Base-by-base conservation (phyloP, 768 basidiomycete species). In the Boletellus ananiceps region DNA sequence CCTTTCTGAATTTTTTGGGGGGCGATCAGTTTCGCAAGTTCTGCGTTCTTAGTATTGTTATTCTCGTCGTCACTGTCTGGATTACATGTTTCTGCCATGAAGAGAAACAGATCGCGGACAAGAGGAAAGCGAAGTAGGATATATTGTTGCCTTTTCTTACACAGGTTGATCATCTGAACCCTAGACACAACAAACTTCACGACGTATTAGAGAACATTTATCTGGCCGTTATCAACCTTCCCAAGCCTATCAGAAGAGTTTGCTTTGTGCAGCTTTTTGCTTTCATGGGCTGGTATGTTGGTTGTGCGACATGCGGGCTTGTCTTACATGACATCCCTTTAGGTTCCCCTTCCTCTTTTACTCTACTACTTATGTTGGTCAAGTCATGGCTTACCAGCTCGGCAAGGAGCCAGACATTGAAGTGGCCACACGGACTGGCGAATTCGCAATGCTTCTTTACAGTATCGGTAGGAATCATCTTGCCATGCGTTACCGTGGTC, bases 311-410 rank as follows among this genome's bases (percentile, higher is more conserved):
- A 9, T 25, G 15, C 29, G 41, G 48, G 36, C 35, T 59, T 41
- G 44, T 58, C 18, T 45, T 23, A 63, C 19, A 29, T 8, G 16
- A 47, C 13, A 18, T 38, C 19, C 48, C 40, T 18, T 36, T 38
- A 87, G 88, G 91, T 97, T 97, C 62, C 94, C 94, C 1, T 97
- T 93, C 74, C 74, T 96, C 35, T 96, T 97, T 69, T 93, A 92
- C 59, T 80, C 89, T 14, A 97, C 94, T 8, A 94, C 93, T 1
- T 97, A 94, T 63, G 78, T 97, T 47, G 92, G 92, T 5, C 93
- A 96, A 70, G 75, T 96, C 16, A 93, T 97, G 92, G 92, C 92
- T 8, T 75, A 82, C 46, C 84, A 95, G 65, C 62, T 79, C 3
- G 77, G 76, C 13, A 59, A 70, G 46, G 90, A 93, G 55, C 93